Conservation (phyloP, 2,329 filamentous ascomycete species). For the Pseudocercospora fijiensis region DNA sequence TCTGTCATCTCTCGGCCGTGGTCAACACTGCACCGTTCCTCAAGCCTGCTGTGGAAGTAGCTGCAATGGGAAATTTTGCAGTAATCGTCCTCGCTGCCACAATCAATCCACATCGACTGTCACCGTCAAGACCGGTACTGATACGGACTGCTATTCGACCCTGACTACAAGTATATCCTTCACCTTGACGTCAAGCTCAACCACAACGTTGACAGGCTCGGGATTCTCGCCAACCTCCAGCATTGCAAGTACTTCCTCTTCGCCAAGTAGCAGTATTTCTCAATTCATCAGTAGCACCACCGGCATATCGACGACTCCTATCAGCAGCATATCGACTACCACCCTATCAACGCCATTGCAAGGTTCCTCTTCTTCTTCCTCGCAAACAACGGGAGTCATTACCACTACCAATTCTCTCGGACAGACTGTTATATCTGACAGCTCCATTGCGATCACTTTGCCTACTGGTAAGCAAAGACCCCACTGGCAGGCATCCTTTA, state of each 20-base stretch:
- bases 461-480: background rate
- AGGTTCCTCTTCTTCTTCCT: background rate
- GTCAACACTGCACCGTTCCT: background rate
- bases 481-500: background rate
- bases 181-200: background rate
- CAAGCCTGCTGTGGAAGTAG: slow-evolving; percentile 5
- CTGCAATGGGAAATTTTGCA: background rate
- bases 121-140: background rate
- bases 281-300: background rate
- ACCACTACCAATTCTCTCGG: background rate
- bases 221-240: background rate
- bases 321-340: background rate
- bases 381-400: background rate
- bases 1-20: background rate
- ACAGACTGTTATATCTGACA: slow-evolving; percentile 3
- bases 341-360: background rate
- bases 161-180: background rate
- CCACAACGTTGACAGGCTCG: background rate
- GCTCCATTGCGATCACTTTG: background rate
- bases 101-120: background rate
- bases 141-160: background rate
- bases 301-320: background rate
- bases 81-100: background rate
- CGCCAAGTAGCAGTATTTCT: background rate
- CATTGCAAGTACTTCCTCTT: background rate